Evolutionary conservation across 441 rosid species (phyloP).

Genomic region (Croton setiger): DNA sequence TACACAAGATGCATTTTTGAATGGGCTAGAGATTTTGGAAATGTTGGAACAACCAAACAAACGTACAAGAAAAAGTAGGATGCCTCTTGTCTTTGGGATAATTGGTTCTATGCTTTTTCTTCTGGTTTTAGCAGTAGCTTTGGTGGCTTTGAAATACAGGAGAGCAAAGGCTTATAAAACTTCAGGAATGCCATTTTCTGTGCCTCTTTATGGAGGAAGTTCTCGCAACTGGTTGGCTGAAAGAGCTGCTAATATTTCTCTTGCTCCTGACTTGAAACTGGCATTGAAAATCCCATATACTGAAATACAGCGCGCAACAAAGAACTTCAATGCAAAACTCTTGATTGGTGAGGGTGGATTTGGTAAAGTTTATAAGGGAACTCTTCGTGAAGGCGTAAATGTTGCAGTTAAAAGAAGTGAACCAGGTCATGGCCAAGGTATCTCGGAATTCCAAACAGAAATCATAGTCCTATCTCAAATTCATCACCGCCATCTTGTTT

Average conservation of each 20-base stretch:
- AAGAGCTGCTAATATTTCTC: neutral
- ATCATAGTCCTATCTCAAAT: slow-evolving; percentile 18
- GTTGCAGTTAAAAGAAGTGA: slow-evolving; percentile 17
- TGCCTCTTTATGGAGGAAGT: slow-evolving; percentile 4
- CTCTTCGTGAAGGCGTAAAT: slow-evolving; percentile 5
- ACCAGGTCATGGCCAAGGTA: slow-evolving; percentile 20
- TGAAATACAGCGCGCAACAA: slow-evolving; percentile 8
- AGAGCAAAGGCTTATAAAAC: neutral
- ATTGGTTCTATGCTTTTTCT: slow-evolving; percentile 1
- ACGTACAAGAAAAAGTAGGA: slow-evolving; percentile 8
- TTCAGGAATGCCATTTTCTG: slow-evolving; percentile 15
- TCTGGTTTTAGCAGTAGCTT: neutral
- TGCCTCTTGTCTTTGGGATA: neutral
- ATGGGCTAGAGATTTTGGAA: slow-evolving; percentile 24
- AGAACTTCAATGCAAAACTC: slow-evolving; percentile 12
- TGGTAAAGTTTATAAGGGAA: slow-evolving; percentile 21
- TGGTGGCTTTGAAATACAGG: neutral
- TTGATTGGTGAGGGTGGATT: slow-evolving; percentile 18
- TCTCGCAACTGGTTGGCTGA: neutral
- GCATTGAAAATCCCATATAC: slow-evolving; percentile 10
- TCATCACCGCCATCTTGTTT: slow-evolving; percentile 18
- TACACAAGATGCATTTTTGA: slow-evolving; percentile 9
- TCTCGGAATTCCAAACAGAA: slow-evolving; percentile 17
- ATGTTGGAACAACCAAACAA: neutral
- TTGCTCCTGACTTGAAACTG: slow-evolving; percentile 8